Base-by-base conservation (phyloP, 208 protist species). In the Wallacemonas collosoma region DNA sequence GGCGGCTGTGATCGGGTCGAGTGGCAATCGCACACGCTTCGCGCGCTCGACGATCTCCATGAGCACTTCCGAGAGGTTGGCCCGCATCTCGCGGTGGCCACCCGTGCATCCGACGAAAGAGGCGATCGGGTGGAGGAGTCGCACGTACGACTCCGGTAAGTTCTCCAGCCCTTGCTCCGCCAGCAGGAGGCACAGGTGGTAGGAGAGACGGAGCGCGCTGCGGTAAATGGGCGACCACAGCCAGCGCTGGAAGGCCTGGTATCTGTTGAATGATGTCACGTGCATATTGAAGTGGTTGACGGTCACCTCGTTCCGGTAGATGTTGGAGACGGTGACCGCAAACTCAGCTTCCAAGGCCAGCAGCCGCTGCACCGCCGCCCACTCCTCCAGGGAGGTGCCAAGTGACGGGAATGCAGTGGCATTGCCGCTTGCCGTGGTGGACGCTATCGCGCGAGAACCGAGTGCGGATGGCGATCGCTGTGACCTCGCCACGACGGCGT, bases 191-290 rank as follows among this genome's bases (percentile, higher is more conserved):
- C 90, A 95, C 14, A 95, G 82, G 41, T 82, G 79, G 71, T 92
- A 91, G 60, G 87, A 79, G 2, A 95, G 68, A 38, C 74, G 82
- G 2, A 95, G 73, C 0, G 75, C 81, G 57, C 76, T 88, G 50
- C 84, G 74, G 82, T 93, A 93, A 1, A 95, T 35, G 17, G 77
- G 76, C 35, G 85, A 88, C 88, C 91, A 95, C 2, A 87, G 17
- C 36, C 8, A 53, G 58, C 85, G 79, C 53, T 89, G 74, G 11
- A 63, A 36, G n/a, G 65, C 65, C 12, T 83, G 77, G 67, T 89
- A 89, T 4, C 41, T 68, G 71, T 85, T 85, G 77, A 87, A 93
- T 14, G 61, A 44, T n/a, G 14, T 50, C 2, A 93, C 86, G 64
- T 91, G 82, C 1, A 54, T 15, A 60, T 92, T 92, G 73, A 89